Percentiles rank a stretch among this genome's conserved stretches.
These are phyloP conservation scores for Termitomyces sp. DNA, from an alignment of 768 basidiomycete species.

Conservation along the genomic window DNA sequence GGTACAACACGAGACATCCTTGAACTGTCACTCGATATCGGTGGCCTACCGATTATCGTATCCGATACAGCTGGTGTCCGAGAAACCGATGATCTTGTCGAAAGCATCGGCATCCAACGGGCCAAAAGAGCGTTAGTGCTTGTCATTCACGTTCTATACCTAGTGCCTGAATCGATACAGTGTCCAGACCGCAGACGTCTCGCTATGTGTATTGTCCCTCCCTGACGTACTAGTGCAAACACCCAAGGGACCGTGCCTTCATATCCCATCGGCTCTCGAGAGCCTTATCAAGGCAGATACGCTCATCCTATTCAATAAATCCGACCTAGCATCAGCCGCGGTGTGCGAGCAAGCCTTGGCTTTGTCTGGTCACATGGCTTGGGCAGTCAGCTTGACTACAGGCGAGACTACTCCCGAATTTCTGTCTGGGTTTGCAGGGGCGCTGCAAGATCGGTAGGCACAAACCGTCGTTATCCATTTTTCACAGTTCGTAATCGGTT, in stretches of 20 bases:
- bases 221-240: conserved; percentile 34
- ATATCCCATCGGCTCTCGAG: conserved; percentile 44
- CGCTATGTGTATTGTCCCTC: conserved; percentile 79
- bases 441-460: conserved; percentile 48
- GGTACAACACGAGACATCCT: conserved; percentile 90
- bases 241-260: conserved; percentile 10
- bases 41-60: conserved; percentile 75
- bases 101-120: conserved; percentile 77
- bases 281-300: conserved; percentile 54
- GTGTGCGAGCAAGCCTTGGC: neutral
- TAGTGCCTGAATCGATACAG: conserved; percentile 30
- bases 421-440: conserved; percentile 50
- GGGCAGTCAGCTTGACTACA: conserved; percentile 62
- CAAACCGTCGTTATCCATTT: neutral
- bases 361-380: conserved; percentile 27
- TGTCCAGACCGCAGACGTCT: conserved; percentile 62
- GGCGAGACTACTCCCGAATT: conserved; percentile 58
- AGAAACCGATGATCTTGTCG: conserved; percentile 64
- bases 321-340: conserved; percentile 42
- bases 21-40: conserved; percentile 84
- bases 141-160: neutral
- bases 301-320: conserved; percentile 76
- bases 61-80: conserved; percentile 88
- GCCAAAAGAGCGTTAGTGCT: conserved; percentile 61
- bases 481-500: neutral